phyloP scores from a whole-genome alignment of 352 stramenopile genomes.

The Globisporangium barbulae region DNA sequence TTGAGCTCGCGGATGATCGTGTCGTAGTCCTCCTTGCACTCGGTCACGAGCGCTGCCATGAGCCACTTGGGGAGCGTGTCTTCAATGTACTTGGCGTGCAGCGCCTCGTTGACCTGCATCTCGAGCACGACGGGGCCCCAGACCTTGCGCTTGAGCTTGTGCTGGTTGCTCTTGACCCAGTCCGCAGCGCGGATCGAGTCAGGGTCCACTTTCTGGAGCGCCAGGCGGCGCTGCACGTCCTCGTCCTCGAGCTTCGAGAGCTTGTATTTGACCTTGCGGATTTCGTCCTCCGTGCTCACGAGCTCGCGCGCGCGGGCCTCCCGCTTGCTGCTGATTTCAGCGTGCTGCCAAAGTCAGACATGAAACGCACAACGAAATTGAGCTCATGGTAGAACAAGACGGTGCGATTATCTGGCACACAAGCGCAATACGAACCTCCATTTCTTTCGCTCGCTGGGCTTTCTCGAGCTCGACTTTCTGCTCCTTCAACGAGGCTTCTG shows the following conservation, averaged over 20 bases:
- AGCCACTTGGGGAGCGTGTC: slow-evolving; percentile 81
- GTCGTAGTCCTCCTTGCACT: slow-evolving; percentile 83
- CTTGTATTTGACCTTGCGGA: slow-evolving; percentile 49
- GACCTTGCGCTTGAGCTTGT: slow-evolving; percentile 68
- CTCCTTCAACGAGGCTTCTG: slow-evolving; percentile 46
- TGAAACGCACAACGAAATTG: not conserved
- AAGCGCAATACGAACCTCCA: slow-evolving; percentile 39
- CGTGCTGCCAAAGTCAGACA: slow-evolving; percentile 39
- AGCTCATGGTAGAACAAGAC: not conserved
- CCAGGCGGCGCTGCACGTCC: slow-evolving; percentile 57
- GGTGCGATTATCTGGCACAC: not conserved
- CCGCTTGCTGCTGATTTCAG: slow-evolving; percentile 65
- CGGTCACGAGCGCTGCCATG: slow-evolving; percentile 64
- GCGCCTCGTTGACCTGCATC: slow-evolving; percentile 77
- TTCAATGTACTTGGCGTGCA: slow-evolving; percentile 84
- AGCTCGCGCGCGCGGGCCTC: slow-evolving; percentile 54
- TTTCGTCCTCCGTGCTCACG: slow-evolving; percentile 41
- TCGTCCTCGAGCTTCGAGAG: slow-evolving; percentile 73
- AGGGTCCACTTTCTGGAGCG: slow-evolving; percentile 53
- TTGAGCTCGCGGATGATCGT: slow-evolving; percentile 69
- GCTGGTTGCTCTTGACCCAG: slow-evolving; percentile 71
- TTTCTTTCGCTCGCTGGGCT: slow-evolving; percentile 61
- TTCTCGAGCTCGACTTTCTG: slow-evolving; percentile 64
- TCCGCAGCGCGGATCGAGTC: slow-evolving; percentile 74
- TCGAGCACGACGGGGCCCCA: slow-evolving; percentile 82